Conservation (phyloP, 441 rosid genomes). For the Gossypium lobatum region DNA sequence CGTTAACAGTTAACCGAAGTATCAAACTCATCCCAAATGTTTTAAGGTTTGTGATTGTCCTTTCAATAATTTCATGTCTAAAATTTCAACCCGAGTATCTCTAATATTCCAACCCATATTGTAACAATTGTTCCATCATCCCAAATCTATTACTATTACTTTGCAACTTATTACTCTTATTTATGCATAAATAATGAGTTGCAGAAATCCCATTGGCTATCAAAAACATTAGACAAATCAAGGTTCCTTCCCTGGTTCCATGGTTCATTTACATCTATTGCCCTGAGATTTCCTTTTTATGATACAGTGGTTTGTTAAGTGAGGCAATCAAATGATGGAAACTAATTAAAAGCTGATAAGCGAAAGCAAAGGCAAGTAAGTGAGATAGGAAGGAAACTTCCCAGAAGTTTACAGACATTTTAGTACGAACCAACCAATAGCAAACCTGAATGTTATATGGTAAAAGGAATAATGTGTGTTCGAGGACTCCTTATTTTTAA, state of each 20-base stretch:
- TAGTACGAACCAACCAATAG: background rate
- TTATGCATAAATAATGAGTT: too few species aligned
- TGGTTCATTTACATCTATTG: too few species aligned
- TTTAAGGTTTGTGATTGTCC: too few species aligned
- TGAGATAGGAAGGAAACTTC: constrained; percentile 14
- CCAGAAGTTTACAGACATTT: constrained; percentile 7
- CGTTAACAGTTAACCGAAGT: background rate
- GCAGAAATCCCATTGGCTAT: too few species aligned
- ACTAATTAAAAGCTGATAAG: background rate
- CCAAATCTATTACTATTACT: too few species aligned
- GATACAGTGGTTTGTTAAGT: background rate
- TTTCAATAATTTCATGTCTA: too few species aligned
- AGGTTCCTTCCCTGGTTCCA: too few species aligned
- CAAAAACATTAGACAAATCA: too few species aligned
- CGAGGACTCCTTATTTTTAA: background rate
- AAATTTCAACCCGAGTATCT: too few species aligned
- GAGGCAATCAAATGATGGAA: background rate
- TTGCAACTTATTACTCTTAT: too few species aligned
- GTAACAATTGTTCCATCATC: too few species aligned
- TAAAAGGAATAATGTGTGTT: background rate
- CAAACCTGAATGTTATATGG: background rate
- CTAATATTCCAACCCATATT: too few species aligned
- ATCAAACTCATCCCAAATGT: background rate
- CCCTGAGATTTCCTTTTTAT: background rate
- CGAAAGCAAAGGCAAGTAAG: background rate